Evolutionary conservation across 331 rosid genomes (phyloP).

Genomic region (Acacia pycnantha): DNA sequence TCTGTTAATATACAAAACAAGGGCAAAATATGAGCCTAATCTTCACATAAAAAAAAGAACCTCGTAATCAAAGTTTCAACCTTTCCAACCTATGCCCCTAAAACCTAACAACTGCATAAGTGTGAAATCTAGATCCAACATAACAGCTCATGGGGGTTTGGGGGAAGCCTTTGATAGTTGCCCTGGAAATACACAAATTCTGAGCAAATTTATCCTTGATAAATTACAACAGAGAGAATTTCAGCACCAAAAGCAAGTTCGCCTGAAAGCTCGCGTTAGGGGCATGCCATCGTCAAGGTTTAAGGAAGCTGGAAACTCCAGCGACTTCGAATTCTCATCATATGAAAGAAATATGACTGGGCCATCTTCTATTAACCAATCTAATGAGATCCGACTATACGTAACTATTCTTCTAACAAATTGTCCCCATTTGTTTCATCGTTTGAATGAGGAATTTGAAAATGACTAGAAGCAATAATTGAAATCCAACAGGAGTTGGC

Average conservation of each 20-base stretch:
- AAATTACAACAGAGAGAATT: not conserved
- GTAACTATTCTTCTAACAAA: not conserved
- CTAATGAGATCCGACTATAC: not conserved
- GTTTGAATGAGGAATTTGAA: not conserved
- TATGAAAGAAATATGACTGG: not conserved
- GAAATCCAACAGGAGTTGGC: not conserved
- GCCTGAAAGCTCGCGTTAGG: not conserved
- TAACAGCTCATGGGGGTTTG: not conserved
- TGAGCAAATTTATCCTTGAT: not conserved
- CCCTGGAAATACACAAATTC: not conserved
- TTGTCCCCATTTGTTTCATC: not conserved
- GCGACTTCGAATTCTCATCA: not conserved
- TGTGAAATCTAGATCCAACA: not conserved
- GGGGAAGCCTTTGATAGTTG: not conserved
- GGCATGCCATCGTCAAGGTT: not conserved
- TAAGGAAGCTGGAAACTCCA: not conserved
- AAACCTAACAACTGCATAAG: not conserved
- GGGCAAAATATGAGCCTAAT: not conserved
- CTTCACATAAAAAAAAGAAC: not conserved
- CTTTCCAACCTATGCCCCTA: not conserved
- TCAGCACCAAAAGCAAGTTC: not conserved
- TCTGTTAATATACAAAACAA: not conserved
- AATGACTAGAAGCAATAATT: not conserved
- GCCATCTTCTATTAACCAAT: not conserved
- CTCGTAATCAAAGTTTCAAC: not conserved